Conservation (phyloP, 495 filamentous ascomycete genomes). For the Cenococcum geophilum region DNA sequence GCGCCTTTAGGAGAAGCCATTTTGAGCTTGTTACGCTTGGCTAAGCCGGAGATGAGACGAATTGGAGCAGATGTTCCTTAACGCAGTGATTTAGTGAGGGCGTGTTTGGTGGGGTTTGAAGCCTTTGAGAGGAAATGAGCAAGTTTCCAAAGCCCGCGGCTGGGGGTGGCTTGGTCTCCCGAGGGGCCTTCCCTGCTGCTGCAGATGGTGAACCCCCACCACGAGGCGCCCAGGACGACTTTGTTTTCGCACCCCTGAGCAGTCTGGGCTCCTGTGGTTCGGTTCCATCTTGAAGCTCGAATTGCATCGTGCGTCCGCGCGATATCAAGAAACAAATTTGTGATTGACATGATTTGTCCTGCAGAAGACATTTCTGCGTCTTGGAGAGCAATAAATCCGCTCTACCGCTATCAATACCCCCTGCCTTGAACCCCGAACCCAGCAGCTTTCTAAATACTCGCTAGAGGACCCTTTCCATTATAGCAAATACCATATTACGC, state of each 20-base stretch:
- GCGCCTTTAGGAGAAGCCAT: neutral
- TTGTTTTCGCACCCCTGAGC: too few species aligned
- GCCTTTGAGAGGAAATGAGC: slow-evolving; percentile 19
- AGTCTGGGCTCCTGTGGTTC: too few species aligned
- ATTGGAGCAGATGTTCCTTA: neutral
- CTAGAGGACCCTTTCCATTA: neutral
- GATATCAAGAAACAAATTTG: too few species aligned
- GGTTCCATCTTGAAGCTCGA: neutral
- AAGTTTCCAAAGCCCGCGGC: slow-evolving; percentile 11
- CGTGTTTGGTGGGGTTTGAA: neutral
- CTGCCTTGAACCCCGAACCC: too few species aligned
- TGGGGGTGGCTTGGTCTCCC: too few species aligned
- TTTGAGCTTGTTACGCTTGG: slow-evolving; percentile 21
- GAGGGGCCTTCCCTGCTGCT: too few species aligned
- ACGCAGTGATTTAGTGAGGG: neutral
- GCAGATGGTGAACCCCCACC: too few species aligned
- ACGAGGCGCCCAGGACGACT: too few species aligned
- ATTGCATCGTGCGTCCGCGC: neutral
- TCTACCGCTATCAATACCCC: too few species aligned
- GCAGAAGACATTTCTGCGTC: neutral
- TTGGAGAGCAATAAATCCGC: too few species aligned
- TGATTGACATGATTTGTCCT: neutral
- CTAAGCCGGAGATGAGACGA: neutral
- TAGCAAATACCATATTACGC: too few species aligned
- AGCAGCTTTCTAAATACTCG: neutral